Base-by-base conservation (phyloP, 2,329 filamentous ascomycete species). In the Sporothrix phasma region DNA sequence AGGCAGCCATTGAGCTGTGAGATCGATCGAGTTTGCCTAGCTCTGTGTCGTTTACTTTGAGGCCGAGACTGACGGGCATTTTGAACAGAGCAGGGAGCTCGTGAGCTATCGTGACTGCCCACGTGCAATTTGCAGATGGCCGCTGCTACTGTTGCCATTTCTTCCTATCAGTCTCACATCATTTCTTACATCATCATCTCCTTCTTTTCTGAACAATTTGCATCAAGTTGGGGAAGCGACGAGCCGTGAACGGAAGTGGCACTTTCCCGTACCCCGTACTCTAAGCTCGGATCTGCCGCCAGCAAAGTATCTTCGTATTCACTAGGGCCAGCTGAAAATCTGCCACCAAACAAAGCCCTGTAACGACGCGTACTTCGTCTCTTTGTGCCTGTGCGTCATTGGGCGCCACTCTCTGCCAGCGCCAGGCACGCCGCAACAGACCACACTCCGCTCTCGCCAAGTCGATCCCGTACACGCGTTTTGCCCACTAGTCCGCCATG, bases 381-480 rank as follows among this genome's bases (percentile, higher is more conserved):
- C 45, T 15, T 29, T 43, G 60, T 37, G 31, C 60, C 60, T 51
- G 41, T 51, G 60, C 45, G 45, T 49, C 60, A 46, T 46, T 31
- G 37, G 45, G 43, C 17, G 41, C 41, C 43, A 49, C 43, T 53
- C 47, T 45, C 22, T 58, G 58, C 58, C 45, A 39, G 43, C 45
- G 47, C 31, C 43, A 41, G 24, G 54, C 24, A 58, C 54, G 22
- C 17, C 5, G 31, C 51, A 17, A 13, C 29, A 26, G 5, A 15
- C 2, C n/a, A 34, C n/a, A 56, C 51, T 37, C 53, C 53, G 22
- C 34, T 39, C 22, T 37, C 60, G 60, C 60, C 45, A 62, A 62
- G 60, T 53, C 45, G 8, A 34, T 29, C 34, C n/a, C 31, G 41
- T 62, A 45, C 43, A 26, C 39, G 34, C 54, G 37, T 62, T 45